phyloP scores from a whole-genome alignment of 1,284 basidiomycete species.

The Naganishia cerealis region DNA sequence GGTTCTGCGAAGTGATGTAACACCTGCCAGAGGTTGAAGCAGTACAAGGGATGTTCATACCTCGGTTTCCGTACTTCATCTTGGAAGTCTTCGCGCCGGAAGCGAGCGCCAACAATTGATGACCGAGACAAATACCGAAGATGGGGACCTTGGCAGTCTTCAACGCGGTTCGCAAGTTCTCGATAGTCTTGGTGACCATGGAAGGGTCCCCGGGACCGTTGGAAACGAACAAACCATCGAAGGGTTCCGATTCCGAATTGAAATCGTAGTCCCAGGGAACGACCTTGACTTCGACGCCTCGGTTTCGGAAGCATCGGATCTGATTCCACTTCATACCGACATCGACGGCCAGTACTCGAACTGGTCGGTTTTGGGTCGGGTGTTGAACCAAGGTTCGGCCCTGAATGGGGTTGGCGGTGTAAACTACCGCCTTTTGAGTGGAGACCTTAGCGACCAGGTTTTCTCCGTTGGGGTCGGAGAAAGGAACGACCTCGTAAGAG shows the following conservation, averaged over 20 bases:
- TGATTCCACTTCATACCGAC: slow-evolving; percentile 99
- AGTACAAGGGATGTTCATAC: slow-evolving; percentile 97
- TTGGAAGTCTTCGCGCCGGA: slow-evolving; percentile 91
- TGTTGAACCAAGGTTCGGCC: slow-evolving; percentile 65
- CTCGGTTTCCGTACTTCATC: slow-evolving; percentile 99
- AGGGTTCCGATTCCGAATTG: slow-evolving; percentile 71
- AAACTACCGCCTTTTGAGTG: slow-evolving; percentile 66
- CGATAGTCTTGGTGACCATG: slow-evolving; percentile 73
- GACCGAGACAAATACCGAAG: slow-evolving; percentile 98
- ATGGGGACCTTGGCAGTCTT: slow-evolving; percentile 75
- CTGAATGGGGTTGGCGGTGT: slow-evolving; percentile 61
- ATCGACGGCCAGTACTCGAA: slow-evolving; percentile 88
- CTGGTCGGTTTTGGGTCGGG: slow-evolving; percentile 69
- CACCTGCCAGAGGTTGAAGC: slow-evolving; percentile 90
- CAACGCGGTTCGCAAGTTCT: slow-evolving; percentile 71
- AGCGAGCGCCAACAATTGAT: slow-evolving; percentile 93
- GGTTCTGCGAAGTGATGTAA: slow-evolving; percentile 99
- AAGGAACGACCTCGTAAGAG: slow-evolving; percentile 77
- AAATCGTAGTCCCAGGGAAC: slow-evolving; percentile 98
- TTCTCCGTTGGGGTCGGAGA: slow-evolving; percentile 81
- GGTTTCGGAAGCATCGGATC: slow-evolving; percentile 90
- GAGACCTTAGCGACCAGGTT: slow-evolving; percentile 94
- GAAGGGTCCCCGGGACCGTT: slow-evolving; percentile 98
- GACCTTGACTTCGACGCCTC: slow-evolving; percentile 93
- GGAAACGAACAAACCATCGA: slow-evolving; percentile 93